Conservation (phyloP, 2,329 filamentous ascomycete species). For the Colletotrichum echinochloae region DNA sequence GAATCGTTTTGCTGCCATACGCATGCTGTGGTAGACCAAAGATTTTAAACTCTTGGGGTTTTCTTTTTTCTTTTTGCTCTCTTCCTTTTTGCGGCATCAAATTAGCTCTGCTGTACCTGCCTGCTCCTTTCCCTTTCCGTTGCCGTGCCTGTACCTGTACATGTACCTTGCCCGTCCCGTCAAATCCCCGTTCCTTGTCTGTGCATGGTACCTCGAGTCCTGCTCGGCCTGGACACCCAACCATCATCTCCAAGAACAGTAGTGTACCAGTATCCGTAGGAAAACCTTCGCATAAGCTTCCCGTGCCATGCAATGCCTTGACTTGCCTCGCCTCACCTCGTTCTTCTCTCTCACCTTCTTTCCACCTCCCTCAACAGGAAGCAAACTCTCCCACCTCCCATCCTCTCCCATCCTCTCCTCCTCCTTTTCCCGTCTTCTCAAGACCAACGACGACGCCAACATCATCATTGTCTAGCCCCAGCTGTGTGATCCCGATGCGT, state of each 20-base stretch:
- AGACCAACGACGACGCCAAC: conserved; percentile 14
- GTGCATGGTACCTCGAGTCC: conserved; percentile 27
- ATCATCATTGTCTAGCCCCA: conserved; percentile 21
- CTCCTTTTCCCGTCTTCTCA: neutral
- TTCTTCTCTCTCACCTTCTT: conserved; percentile 14
- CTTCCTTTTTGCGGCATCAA: neutral
- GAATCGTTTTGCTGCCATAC: neutral
- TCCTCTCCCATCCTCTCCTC: neutral
- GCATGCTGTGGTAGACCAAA: neutral
- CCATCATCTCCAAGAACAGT: conserved; percentile 11
- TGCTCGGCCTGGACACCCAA: neutral
- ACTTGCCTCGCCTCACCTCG: conserved; percentile 22
- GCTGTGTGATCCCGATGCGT: conserved; percentile 41
- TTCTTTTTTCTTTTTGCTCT: neutral
- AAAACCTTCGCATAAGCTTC: conserved; percentile 5
- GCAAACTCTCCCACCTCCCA: neutral
- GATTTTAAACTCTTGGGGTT: neutral
- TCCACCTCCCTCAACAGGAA: conserved; percentile 16
- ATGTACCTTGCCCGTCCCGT: conserved; percentile 30
- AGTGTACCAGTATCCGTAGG: no score
- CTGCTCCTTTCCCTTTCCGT: conserved; percentile 15
- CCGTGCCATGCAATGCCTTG: conserved; percentile 14
- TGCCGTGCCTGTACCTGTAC: neutral
- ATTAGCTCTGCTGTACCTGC: conserved; percentile 4
- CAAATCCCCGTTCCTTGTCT: conserved; percentile 19